phyloP scores from a whole-genome alignment of 2,329 filamentous ascomycete species.

The Trichoderma atroviride region DNA sequence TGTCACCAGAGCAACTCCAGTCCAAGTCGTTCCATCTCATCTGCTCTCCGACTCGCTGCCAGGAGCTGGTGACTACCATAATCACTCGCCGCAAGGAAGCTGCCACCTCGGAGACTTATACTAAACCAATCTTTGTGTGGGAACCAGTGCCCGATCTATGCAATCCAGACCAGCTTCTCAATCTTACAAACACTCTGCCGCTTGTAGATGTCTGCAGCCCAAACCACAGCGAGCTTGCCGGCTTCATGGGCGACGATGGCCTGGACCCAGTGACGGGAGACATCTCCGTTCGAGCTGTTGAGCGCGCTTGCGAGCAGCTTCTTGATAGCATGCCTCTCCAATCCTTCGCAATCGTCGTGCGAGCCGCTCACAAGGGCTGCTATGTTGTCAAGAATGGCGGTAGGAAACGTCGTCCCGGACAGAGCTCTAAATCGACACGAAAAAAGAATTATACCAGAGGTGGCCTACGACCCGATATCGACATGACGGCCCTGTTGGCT shows the following conservation, averaged over 20 bases:
- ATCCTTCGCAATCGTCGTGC: conserved; percentile 68
- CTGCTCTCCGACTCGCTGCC: conserved; percentile 76
- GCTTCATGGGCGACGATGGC: conserved; percentile 71
- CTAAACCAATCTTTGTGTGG: conserved; percentile 81
- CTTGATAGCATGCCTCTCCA: conserved; percentile 65
- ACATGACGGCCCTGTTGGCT: conserved; percentile 65
- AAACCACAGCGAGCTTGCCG: conserved; percentile 86
- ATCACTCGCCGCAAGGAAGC: conserved; percentile 56
- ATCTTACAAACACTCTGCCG: conserved; percentile 64
- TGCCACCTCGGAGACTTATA: conserved; percentile 40
- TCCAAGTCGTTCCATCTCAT: conserved; percentile 85
- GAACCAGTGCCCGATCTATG: conserved; percentile 93
- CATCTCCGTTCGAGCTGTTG: conserved; percentile 55
- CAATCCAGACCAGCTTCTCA: conserved; percentile 66
- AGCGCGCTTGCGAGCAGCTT: conserved; percentile 64
- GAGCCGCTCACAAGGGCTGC: conserved; percentile 73
- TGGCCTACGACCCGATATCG: conserved; percentile 60
- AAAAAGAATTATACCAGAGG: conserved; percentile 51
- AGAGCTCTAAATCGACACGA: conserved; percentile 36
- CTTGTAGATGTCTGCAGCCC: conserved; percentile 69
- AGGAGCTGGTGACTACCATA: conserved; percentile 74
- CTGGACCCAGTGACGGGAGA: conserved; percentile 58
- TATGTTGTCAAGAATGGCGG: conserved; percentile 63
- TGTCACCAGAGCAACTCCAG: conserved; percentile 66
- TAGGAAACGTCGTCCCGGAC: conserved; percentile 45